Evolutionary conservation across 345 rosid genomes (phyloP).

Genomic region (Rhodamnia rubescens): DNA sequence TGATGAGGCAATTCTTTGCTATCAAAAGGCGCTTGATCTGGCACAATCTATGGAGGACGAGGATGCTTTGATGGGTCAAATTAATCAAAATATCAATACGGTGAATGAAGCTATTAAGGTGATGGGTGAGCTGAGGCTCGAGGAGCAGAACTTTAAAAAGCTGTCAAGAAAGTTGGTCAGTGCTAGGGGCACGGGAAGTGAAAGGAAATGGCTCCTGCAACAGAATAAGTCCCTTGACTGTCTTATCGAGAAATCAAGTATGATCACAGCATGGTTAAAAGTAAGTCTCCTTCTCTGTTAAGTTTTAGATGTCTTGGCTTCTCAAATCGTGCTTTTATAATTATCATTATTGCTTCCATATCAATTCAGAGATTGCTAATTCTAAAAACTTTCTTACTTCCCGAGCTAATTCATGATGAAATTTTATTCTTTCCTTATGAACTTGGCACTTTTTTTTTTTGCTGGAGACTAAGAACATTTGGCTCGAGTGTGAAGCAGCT

Average conservation of each 20-base stretch:
- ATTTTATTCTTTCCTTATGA: neutral
- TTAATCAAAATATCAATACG: conserved; percentile 44
- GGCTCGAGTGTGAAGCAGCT: neutral
- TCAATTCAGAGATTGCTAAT: neutral
- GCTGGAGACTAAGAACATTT: neutral
- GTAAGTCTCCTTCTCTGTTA: conserved; percentile 19
- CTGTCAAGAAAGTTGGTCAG: conserved; percentile 33
- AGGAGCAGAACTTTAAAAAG: conserved; percentile 80
- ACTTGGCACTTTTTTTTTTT: neutral
- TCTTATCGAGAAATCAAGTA: conserved; percentile 72
- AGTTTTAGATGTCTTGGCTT: neutral
- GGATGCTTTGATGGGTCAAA: conserved; percentile 53
- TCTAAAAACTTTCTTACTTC: neutral
- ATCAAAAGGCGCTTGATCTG: conserved; percentile 58
- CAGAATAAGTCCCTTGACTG: conserved; percentile 55
- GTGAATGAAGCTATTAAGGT: conserved; percentile 60
- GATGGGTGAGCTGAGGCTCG: conserved; percentile 59
- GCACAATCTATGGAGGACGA: conserved; percentile 96
- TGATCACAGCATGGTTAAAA: conserved; percentile 65
- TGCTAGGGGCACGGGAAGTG: conserved; percentile 53
- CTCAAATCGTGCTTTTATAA: neutral
- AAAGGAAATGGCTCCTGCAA: conserved; percentile 55
- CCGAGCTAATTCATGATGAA: neutral
- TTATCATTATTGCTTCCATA: neutral
- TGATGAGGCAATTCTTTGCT: conserved; percentile 63